Evolutionary conservation across 1,284 basidiomycete genomes (phyloP).

Genomic region (Ustilago sp.): DNA sequence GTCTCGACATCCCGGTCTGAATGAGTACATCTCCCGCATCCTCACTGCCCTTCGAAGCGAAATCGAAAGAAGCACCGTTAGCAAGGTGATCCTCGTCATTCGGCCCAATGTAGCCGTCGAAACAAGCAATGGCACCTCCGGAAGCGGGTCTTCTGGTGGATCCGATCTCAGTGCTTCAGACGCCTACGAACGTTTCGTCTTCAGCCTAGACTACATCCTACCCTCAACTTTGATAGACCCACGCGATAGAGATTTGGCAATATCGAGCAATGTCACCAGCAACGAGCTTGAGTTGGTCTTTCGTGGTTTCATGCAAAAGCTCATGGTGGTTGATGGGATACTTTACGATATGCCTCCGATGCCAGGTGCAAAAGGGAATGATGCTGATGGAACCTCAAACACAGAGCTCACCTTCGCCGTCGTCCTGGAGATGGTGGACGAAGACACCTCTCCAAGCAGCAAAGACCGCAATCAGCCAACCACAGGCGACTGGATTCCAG

Average conservation of each 20-base stretch:
- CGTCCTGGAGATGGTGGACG: constrained; percentile 82
- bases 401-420: constrained; percentile 82
- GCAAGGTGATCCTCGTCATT: constrained; percentile 27
- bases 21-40: constrained; percentile 86
- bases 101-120: constrained; percentile 26
- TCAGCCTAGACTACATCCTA: constrained; percentile 75
- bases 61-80: constrained; percentile 70
- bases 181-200: constrained; percentile 76
- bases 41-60: constrained; percentile 82
- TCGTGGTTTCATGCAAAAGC: constrained; percentile 84
- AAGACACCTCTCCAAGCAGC: constrained; percentile 61
- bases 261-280: constrained; percentile 78
- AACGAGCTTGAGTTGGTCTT: constrained; percentile 80
- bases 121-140: not conserved
- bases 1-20: constrained; percentile 86
- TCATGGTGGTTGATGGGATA: constrained; percentile 83
- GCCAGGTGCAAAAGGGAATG: constrained; percentile 8
- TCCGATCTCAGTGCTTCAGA: constrained; percentile 31
- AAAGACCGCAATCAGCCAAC: constrained; percentile 30
- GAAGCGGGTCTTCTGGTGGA: constrained; percentile 20
- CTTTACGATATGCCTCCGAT: constrained; percentile 70
- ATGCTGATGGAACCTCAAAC: constrained; percentile 71
- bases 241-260: constrained; percentile 72
- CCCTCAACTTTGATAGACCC: constrained; percentile 81
- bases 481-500: constrained; percentile 48